Conservation (phyloP, 2,329 filamentous ascomycete species). For the Pseudomassariella vexata region DNA sequence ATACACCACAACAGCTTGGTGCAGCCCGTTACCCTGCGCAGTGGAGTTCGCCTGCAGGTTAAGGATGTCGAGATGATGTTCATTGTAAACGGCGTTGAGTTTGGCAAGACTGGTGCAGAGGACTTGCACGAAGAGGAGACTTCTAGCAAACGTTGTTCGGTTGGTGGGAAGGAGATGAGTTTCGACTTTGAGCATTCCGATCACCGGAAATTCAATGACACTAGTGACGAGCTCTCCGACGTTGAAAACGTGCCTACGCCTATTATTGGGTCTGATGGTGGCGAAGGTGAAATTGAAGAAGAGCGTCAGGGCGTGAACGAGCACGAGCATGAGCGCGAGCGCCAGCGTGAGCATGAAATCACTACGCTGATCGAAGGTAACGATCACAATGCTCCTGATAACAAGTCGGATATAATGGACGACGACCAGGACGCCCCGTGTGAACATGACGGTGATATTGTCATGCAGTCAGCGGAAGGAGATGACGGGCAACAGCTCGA, state of each 20-base stretch:
- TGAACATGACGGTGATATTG: conserved; percentile 1
- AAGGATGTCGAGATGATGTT: conserved; percentile 66
- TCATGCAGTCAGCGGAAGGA: conserved; percentile 7
- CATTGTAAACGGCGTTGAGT: conserved; percentile 58
- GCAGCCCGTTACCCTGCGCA: conserved; percentile 51
- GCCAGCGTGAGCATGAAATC: too few relatives aligned
- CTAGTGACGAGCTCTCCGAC: conserved; percentile 46
- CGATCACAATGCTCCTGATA: background rate
- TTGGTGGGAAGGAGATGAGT: conserved; percentile 65
- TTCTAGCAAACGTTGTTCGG: conserved; percentile 42
- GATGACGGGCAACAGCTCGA: conserved; percentile 16
- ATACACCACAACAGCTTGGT: conserved; percentile 43
- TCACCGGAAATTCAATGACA: conserved; percentile 50
- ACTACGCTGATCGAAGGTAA: background rate
- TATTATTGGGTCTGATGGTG: conserved; percentile 24
- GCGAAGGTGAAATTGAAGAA: conserved; percentile 28
- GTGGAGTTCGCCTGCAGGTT: conserved; percentile 64
- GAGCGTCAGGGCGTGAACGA: conserved; percentile 18
- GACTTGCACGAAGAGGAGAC: conserved; percentile 45
- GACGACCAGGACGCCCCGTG: background rate
- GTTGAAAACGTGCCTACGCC: conserved; percentile 35
- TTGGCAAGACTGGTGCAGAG: conserved; percentile 53
- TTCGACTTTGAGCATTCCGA: conserved; percentile 64
- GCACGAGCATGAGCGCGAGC: conserved; percentile 12
- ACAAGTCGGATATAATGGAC: background rate